Evolutionary conservation across 371 early-diverging fungal species (phyloP).

Genomic region (Apophysomyces sp.): DNA sequence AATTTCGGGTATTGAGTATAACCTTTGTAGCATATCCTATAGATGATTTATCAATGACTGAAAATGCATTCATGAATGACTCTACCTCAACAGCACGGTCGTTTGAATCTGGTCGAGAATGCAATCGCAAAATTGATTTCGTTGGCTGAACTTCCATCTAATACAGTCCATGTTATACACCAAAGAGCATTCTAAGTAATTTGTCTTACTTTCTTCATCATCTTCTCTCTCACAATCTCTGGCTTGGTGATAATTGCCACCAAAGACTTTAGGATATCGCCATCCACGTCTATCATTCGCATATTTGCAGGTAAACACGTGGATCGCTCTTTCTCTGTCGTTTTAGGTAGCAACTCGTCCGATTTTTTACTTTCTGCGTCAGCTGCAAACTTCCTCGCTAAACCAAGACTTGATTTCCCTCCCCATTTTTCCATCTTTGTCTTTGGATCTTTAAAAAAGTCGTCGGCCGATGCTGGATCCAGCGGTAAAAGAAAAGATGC

Average conservation of each 20-base stretch:
- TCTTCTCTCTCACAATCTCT: slow-evolving; percentile 17
- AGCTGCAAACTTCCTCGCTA: slow-evolving; percentile 8
- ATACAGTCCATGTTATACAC: too few species aligned
- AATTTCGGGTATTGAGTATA: slow-evolving; percentile 36
- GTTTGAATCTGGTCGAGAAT: slow-evolving; percentile 13
- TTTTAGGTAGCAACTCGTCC: background rate
- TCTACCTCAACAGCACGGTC: slow-evolving; percentile 13
- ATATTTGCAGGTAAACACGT: slow-evolving; percentile 30
- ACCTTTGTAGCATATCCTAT: slow-evolving; percentile 25
- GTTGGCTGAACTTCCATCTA: slow-evolving; percentile 19
- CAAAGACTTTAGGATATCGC: slow-evolving; percentile 15
- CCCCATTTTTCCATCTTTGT: slow-evolving; percentile 30
- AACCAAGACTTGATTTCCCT: slow-evolving; percentile 8
- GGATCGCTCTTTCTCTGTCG: background rate
- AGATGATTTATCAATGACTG: background rate
- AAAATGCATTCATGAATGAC: background rate
- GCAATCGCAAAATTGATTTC: slow-evolving; percentile 17
- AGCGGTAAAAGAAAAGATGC: slow-evolving; percentile 34
- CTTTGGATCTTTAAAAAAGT: slow-evolving; percentile 23
- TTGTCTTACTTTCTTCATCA: slow-evolving; percentile 26
- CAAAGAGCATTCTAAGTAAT: background rate
- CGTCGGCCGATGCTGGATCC: slow-evolving; percentile 9
- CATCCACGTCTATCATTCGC: slow-evolving; percentile 15
- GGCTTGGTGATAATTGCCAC: slow-evolving; percentile 9
- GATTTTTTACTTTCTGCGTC: slow-evolving; percentile 1